Conservation (phyloP, 2,329 filamentous ascomycete genomes). For the Biscogniauxia mediterranea region DNA sequence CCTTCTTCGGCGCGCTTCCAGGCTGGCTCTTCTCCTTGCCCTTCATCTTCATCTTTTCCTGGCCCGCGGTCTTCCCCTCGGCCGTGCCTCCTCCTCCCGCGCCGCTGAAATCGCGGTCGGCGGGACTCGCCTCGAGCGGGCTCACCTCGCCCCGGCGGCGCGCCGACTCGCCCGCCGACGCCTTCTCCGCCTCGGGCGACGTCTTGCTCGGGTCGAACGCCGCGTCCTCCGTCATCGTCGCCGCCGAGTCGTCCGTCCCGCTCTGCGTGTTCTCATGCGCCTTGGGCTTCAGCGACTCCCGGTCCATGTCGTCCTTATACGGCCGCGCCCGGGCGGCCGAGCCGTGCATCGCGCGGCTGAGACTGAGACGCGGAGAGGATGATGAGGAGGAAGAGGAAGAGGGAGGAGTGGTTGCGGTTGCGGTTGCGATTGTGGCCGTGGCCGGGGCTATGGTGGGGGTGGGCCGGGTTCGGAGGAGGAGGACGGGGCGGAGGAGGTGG, state of each 20-base stretch:
- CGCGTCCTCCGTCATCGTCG: conserved; percentile 50
- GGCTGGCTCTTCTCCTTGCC: conserved; percentile 33
- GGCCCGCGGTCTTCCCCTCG: conserved; percentile 33
- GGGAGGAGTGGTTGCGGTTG: too few species aligned
- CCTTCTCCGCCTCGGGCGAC: conserved; percentile 59
- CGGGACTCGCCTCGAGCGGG: conserved; percentile 33
- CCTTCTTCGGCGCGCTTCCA: conserved; percentile 29
- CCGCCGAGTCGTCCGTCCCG: conserved; percentile 60
- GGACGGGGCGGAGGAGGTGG: too few species aligned
- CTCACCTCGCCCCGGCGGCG: too few species aligned
- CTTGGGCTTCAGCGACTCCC: conserved; percentile 62
- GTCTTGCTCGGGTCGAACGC: conserved; percentile 71
- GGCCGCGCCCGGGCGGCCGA: conserved; percentile 29
- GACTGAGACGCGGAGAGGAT: too few species aligned
- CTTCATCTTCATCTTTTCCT: conserved; percentile 29
- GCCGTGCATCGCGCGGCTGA: conserved; percentile 31
- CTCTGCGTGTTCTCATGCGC: conserved; percentile 67
- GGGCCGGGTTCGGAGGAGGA: not conserved
- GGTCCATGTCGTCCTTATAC: conserved; percentile 55
- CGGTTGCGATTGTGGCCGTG: conserved; percentile 1
- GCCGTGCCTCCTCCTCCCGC: conserved; percentile 22
- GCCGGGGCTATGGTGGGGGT: conserved; percentile 1
- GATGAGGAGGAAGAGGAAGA: conserved; percentile 5
- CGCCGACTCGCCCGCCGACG: conserved; percentile 32
- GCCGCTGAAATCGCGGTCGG: conserved; percentile 43